Base-by-base conservation (phyloP, 371 early-diverging fungal genomes). In the Mortierella sp. region DNA sequence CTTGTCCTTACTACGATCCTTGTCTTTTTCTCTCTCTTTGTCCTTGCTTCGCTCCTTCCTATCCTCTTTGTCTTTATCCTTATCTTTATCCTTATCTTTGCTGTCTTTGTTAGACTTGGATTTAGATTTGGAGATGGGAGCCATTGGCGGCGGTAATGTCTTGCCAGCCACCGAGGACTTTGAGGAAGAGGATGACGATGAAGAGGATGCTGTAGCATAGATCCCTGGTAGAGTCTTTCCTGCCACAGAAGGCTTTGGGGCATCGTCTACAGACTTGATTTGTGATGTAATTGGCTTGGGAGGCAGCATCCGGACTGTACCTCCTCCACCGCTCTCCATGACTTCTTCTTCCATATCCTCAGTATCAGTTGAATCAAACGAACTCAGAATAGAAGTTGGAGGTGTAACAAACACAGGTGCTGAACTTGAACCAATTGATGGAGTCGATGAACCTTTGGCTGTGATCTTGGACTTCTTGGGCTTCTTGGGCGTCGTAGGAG, bases 311-410 rank as follows among this genome's bases (percentile, higher is more conserved):
- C 78, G 56, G 9, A 68, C 40, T 1, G 69, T 45, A 29, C 63
- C 62, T 8, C 68, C 72, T 7, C 75, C 69, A 15, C 79, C 79
- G 42, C 79, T 79, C 57, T 79, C 79, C 79, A 79, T 79, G 23
- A 79, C 74, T 15, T 79, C 79, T 32, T 79, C 79, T n/a, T 79
- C 79, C 54, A 73, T 69, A 34, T 79, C 79, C 2, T 79, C 79
- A n/a, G 56, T 62, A 60, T 79, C 79, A 0, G 49, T 59, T 19
- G 64, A 32, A 53, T 79, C 74, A 47, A 73, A 37, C 0, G 72
- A 73, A 43, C 74, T 79, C 29, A 79, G 56, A 12, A 79, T 79
- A 8, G 80, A 79, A 0, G 70, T 66, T 2, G 80, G 80, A 5
- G 80, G 80, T 0, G 70, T 61, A 0, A 73, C 80, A 64, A 79